Percentiles rank a stretch among this genome's conserved stretches.
These are phyloP conservation scores for Pichia sp. DNA, from an alignment of 1,139 yeast species.

Conservation along the genomic window DNA sequence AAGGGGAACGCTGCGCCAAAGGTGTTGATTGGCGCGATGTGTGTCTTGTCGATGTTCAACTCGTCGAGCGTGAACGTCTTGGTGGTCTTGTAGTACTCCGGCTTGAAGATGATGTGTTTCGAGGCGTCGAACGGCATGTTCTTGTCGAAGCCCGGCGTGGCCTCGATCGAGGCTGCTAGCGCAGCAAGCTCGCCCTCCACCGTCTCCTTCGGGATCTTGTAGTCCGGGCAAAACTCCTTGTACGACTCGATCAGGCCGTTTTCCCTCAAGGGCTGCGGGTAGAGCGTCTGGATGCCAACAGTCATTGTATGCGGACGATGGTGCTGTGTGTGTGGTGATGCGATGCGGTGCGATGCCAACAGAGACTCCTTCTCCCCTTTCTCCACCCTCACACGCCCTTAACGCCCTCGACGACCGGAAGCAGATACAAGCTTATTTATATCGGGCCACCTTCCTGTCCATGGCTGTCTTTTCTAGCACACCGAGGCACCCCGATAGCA, in stretches of 20 bases:
- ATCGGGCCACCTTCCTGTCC: neutral
- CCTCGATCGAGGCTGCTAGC: constrained; percentile 27
- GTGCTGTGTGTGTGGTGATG: neutral
- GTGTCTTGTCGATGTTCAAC: constrained; percentile 33
- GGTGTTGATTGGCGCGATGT: constrained; percentile 30
- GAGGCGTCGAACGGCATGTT: constrained; percentile 31
- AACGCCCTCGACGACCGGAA: neutral
- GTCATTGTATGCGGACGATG: constrained; percentile 15
- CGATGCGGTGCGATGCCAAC: neutral
- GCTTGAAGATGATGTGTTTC: constrained; percentile 31
- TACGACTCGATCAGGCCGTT: constrained; percentile 28
- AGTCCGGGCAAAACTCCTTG: constrained; percentile 23
- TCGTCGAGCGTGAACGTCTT: constrained; percentile 30
- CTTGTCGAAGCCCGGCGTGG: constrained; percentile 33
- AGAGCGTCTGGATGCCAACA: constrained; percentile 17
- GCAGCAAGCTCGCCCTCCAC: constrained; percentile 29
- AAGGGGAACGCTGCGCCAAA: constrained; percentile 36
- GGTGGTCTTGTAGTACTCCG: constrained; percentile 28
- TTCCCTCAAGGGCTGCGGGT: constrained; percentile 22
- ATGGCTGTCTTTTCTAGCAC: neutral
- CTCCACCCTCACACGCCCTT: no score
- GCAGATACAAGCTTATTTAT: neutral
- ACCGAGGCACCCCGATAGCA: neutral
- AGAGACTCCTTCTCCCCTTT: no score
- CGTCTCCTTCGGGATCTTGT: constrained; percentile 30